Evolutionary conservation across 2,329 filamentous ascomycete genomes (phyloP), one percentile per base, ranked within the genome.

Genomic region (Fusarium agapanthi): DNA sequence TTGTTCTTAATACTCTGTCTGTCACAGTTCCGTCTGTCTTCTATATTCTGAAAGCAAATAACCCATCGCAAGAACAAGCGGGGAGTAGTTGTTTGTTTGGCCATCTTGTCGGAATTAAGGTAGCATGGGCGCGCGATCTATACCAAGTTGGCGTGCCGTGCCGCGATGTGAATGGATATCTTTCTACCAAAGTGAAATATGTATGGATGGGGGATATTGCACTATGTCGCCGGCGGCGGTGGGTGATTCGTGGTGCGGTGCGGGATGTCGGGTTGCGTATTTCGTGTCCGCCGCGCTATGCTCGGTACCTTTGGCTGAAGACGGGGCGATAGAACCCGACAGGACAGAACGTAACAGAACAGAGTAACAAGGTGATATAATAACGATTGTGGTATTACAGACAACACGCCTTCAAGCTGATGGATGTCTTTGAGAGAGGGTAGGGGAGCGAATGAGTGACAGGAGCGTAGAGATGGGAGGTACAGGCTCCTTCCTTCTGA

Each of bases 271-370:
- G 57, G 34, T 65, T 69, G 65, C 28, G 57, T 63, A 57, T 65
- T 75, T 67, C 57, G 73, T 67, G 65, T 70, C 48, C 64, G 63
- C 68, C 68, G 71, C 69, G 50, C 63, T 65, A 69, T 65, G 51
- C 63, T 61, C 60, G 32, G 61, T 54, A 62, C 43, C 58, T 53
- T 61, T 73, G 72, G 61, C 48, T 66, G 61, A 48, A 61, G 40
- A 61, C 44, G 53, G 57, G 47, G 56, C 35, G 43, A 60, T 35
- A 51, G 35, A 50, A 61, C 53, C 56, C 44, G 37, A 50, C 51
- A 57, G 47, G 59, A 48, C 50, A 64, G 58, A 26, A 50, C 34
- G 30, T 35, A 45, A 53, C 57, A 61, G 53, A 40, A 55, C 61
- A 64, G 60, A 60, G 54, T 60, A 40, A 61, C 32, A 28, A 34